Base-by-base conservation (phyloP, 257 asterid genomes). In the Gentiana straminea region DNA sequence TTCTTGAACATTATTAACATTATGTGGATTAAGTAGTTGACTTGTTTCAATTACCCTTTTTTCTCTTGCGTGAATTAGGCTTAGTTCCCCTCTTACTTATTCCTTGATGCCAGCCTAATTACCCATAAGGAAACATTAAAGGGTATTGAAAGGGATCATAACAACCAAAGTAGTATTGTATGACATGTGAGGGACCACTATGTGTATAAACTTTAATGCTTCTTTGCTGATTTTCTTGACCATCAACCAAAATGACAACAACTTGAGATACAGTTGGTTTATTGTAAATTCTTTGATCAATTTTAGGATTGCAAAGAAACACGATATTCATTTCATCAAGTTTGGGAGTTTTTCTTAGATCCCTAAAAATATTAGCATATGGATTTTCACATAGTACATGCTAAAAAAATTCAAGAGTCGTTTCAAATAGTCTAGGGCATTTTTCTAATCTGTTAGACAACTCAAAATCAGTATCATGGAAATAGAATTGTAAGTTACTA, bases 41-140 rank as follows among this genome's bases (percentile, higher is more conserved):
- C 4, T 39, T 39, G 8, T 39, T 7, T 39, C 44, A 3, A 7
- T 39, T 39, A 4, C 6, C 6, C 0, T 39, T 39, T 39, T 39
- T 39, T 39, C 8, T 7, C 44, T 39, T 39, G 4, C 6, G 8
- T 7, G 44, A 4, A 4, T 39, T 39, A 3, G 44, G 7, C 9
- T 50, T 12, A 48, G 33, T 4, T 41, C 1, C n/a, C 7, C 52
- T 11, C 12, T 32, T 60, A 0, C 13, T 3, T 2, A 60, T 53
- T 9, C 45, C 43, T 9, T 51, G 33, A 34, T 67, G 48, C 52
- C 66, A 67, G 13, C 54, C 62, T 15, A 13, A 36, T 33, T 60
- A 56, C 5, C 58, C 48, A 36, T 1, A 4, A 1, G 62, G 51
- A 37, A 56, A 60, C 0, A 49, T 33, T 3, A 67, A 1, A 3